These are phyloP conservation scores for Vanrija humicola DNA, from an alignment of 1,284 basidiomycete species.

Conservation along the genomic window DNA sequence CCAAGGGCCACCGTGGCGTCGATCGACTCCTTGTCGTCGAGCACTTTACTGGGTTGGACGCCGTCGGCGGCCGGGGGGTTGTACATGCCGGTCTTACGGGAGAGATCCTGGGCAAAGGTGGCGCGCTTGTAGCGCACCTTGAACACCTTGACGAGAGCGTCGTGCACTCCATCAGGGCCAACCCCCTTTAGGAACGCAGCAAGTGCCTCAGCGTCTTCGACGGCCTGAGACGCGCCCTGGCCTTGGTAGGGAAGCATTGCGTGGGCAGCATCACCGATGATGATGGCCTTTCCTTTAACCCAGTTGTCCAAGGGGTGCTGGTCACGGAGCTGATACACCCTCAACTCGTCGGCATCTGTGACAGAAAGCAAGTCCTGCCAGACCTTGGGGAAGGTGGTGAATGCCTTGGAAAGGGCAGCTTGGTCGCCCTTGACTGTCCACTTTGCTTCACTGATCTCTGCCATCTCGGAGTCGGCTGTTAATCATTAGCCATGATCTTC, in stretches of 20 bases:
- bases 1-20: too few relatives aligned
- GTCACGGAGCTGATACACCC: slow-evolving; percentile 31
- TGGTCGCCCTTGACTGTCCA: slow-evolving; percentile 33
- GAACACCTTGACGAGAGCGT: slow-evolving; percentile 21
- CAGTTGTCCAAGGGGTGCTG: slow-evolving; percentile 32
- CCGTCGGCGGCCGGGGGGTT: too few relatives aligned
- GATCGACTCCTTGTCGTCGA: too few relatives aligned
- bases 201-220: slow-evolving; percentile 33
- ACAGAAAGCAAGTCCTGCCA: slow-evolving; percentile 14
- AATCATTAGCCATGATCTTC: slow-evolving; percentile 1
- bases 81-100: slow-evolving; percentile 14
- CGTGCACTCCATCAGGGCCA: slow-evolving; percentile 9
- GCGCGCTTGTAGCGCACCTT: slow-evolving; percentile 28
- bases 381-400: slow-evolving; percentile 21
- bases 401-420: slow-evolving; percentile 26
- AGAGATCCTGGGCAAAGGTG: slow-evolving; percentile 27
- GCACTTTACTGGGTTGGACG: too few relatives aligned
- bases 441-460: slow-evolving; percentile 26
- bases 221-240: slow-evolving; percentile 28
- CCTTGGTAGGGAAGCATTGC: slow-evolving; percentile 35
- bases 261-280: slow-evolving; percentile 43
- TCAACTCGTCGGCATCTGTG: background rate
- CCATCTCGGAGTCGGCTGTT: slow-evolving; percentile 31
- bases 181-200: slow-evolving; percentile 13
- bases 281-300: slow-evolving; percentile 28